A percentile compares a stretch with the other conserved stretches of the same genome.
Evolutionary conservation across 164 flowering plant species (phyloP).

Genomic region (Euptelea pleiosperma): DNA sequence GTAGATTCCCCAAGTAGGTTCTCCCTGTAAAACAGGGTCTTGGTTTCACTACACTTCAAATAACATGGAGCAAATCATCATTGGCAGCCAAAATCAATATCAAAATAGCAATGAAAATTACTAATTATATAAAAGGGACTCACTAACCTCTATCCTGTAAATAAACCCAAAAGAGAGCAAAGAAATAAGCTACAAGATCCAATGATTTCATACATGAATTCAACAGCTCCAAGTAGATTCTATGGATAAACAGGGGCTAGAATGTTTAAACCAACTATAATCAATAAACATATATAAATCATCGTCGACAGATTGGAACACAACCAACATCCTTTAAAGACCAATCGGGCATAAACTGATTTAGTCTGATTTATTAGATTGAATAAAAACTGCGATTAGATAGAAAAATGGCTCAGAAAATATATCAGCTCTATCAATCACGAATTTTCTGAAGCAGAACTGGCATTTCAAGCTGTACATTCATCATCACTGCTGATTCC

Average conservation of each 20-base stretch:
- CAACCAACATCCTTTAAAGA: background rate
- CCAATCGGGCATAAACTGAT: too few species aligned
- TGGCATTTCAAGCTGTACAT: slow-evolving; percentile 63
- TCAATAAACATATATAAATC: slow-evolving; percentile 4
- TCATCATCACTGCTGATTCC: slow-evolving; percentile 70
- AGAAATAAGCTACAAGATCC: too few species aligned
- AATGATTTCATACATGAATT: slow-evolving; percentile 8
- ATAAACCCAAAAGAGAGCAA: background rate
- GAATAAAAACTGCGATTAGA: too few species aligned
- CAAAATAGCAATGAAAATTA: background rate
- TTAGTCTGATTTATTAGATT: too few species aligned
- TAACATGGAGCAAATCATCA: slow-evolving; percentile 17
- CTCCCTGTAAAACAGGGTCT: slow-evolving; percentile 33
- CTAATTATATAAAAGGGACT: background rate
- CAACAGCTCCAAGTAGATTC: slow-evolving; percentile 21
- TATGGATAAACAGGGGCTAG: slow-evolving; percentile 9
- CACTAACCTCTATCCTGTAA: background rate
- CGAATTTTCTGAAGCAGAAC: too few species aligned
- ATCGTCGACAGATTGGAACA: background rate
- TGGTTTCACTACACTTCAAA: too few species aligned
- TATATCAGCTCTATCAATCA: slow-evolving; percentile 63
- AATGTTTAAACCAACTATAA: slow-evolving; percentile 3
- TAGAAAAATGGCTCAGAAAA: too few species aligned
- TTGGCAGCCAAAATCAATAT: background rate
- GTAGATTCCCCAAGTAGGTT: slow-evolving; percentile 23